phyloP scores from a whole-genome alignment of 441 rosid genomes.

The Manihot esculenta region DNA sequence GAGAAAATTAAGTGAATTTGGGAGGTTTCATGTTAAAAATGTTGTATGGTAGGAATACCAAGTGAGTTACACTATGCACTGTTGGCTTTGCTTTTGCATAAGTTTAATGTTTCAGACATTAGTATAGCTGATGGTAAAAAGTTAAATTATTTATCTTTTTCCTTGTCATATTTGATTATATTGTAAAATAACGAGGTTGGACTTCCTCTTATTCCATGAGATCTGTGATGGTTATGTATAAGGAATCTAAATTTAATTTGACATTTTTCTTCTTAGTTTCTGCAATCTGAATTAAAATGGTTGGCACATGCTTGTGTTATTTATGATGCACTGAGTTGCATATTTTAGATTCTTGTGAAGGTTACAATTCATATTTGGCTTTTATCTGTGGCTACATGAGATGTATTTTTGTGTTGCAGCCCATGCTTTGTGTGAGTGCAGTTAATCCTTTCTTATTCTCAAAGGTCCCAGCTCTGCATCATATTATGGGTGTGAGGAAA shows the following conservation, averaged over 20 bases:
- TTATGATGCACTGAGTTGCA: background rate
- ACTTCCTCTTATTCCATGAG: constrained; percentile 6
- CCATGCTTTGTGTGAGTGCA: constrained; percentile 98
- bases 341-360: constrained; percentile 4
- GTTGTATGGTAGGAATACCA: background rate
- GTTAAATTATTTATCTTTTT: background rate
- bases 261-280: background rate
- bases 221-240: constrained; percentile 7
- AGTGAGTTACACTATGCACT: background rate
- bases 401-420: constrained; percentile 55
- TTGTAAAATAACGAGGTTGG: background rate
- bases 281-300: background rate
- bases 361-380: constrained; percentile 9
- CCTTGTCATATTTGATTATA: background rate
- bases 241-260: constrained; percentile 2
- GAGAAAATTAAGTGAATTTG: background rate
- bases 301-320: background rate
- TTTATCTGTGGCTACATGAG: constrained; percentile 19
- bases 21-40: background rate
- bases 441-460: constrained; percentile 89
- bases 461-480: constrained; percentile 84
- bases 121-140: background rate
- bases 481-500: constrained; percentile 68
- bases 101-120: background rate
- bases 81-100: background rate